Percentiles rank a stretch among this genome's conserved stretches.
These are phyloP conservation scores for Capsicum rhomboideum DNA, from an alignment of 257 asterid species.

Conservation along the genomic window DNA sequence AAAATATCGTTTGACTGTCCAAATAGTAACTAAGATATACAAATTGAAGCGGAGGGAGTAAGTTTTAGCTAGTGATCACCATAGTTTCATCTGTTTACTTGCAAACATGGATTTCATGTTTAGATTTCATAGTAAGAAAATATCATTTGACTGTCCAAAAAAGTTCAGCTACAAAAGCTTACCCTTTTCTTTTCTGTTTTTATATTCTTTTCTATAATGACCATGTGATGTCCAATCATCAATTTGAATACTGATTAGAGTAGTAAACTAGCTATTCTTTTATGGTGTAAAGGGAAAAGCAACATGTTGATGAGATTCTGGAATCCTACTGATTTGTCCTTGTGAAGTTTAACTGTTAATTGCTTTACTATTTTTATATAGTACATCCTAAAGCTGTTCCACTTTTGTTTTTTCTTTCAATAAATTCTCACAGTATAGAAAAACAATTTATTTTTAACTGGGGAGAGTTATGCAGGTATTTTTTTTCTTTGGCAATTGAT, in stretches of 20 bases:
- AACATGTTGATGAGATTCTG: neutral
- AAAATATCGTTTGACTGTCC: neutral
- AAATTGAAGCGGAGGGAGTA: no score
- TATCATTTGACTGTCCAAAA: neutral
- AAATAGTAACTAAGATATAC: no score
- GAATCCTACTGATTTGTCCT: neutral
- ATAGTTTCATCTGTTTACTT: neutral
- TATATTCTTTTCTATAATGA: neutral
- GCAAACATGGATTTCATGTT: neutral
- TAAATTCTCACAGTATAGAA: constrained; percentile 44
- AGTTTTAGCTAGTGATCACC: neutral
- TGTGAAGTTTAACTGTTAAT: neutral
- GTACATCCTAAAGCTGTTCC: constrained; percentile 10
- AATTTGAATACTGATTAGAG: neutral
- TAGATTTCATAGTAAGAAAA: no score
- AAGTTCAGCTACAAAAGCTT: neutral
- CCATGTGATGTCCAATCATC: neutral
- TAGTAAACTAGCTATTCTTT: neutral
- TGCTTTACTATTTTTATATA: neutral
- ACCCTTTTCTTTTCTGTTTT: neutral
- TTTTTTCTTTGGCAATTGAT: neutral
- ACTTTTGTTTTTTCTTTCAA: constrained; percentile 13
- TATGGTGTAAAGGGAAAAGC: neutral
- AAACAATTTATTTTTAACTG: constrained; percentile 44
- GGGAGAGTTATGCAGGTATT: constrained; percentile 73